Conservation (phyloP, 306 rosid species). For the Mucuna pruriens region DNA sequence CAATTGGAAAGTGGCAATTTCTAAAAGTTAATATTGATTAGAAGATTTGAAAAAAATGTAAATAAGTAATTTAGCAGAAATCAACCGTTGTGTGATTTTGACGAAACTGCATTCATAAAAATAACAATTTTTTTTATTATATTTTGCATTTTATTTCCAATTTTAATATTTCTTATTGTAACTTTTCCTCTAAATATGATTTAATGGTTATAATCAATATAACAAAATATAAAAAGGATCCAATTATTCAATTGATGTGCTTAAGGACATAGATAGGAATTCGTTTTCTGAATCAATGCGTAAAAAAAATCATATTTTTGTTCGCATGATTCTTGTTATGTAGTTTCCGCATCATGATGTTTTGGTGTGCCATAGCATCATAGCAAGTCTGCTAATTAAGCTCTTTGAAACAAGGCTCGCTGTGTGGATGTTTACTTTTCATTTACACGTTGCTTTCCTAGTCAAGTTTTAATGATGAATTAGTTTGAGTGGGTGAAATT, state of each 20-base stretch:
- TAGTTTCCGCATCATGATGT: neutral
- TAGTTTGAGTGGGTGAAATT: neutral
- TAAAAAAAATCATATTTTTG: neutral
- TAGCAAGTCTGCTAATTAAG: neutral
- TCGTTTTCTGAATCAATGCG: neutral
- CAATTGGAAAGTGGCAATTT: too few species aligned
- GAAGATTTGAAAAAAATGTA: too few species aligned
- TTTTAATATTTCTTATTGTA: neutral
- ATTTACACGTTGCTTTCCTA: neutral
- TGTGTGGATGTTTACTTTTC: neutral
- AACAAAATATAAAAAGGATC: neutral
- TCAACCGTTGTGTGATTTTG: too few species aligned
- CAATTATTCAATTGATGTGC: neutral
- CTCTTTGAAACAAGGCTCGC: too few species aligned
- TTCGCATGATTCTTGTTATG: neutral
- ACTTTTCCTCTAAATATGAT: neutral
- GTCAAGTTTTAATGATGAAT: too few species aligned
- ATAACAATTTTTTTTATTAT: too few species aligned
- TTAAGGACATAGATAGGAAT: neutral
- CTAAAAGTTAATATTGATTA: too few species aligned
- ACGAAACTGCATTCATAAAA: too few species aligned
- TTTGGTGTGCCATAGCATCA: neutral
- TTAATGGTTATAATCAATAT: neutral
- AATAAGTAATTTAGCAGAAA: too few species aligned
- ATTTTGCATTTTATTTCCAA: neutral